Conservation (phyloP, 2,329 filamentous ascomycete genomes). For the Albophoma yamanashiensis region DNA sequence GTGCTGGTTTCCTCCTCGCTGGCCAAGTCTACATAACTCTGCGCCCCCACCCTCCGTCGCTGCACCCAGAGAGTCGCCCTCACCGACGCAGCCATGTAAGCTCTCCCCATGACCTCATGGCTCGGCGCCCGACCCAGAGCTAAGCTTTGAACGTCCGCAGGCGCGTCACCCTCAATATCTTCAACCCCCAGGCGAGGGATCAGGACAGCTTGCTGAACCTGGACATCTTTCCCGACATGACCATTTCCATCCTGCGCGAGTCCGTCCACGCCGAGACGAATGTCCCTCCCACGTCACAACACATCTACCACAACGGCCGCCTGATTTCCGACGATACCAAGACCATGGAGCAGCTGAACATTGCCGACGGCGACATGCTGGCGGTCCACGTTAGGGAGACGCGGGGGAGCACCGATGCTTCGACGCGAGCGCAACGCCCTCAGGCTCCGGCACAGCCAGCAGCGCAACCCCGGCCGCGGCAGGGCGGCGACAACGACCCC, state of each 20-base stretch:
- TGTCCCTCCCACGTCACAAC: conserved; percentile 62
- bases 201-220: conserved; percentile 71
- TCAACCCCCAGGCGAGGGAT: conserved; percentile 54
- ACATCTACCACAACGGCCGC: conserved; percentile 83
- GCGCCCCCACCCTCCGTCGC: background rate
- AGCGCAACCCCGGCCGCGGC: conserved; percentile 21
- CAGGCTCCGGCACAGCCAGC: conserved; percentile 15
- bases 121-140: background rate
- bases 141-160: conserved; percentile 29
- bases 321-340: conserved; percentile 67
- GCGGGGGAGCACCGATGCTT: conserved; percentile 34
- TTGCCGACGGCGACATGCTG: conserved; percentile 86
- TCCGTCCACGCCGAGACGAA: conserved; percentile 76
- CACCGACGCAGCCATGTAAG: background rate
- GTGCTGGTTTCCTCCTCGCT: background rate
- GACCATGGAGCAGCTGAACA: conserved; percentile 70
- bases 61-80: background rate
- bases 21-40: background rate
- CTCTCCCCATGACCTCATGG: background rate
- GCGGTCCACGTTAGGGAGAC: conserved; percentile 67
- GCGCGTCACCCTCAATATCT: conserved; percentile 81
- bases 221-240: conserved; percentile 74
- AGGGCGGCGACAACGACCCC: conserved; percentile 45
- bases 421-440: conserved; percentile 24
- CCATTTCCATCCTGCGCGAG: conserved; percentile 74